Conservation (phyloP, 805 yeast species). For the Candida quercuum region DNA sequence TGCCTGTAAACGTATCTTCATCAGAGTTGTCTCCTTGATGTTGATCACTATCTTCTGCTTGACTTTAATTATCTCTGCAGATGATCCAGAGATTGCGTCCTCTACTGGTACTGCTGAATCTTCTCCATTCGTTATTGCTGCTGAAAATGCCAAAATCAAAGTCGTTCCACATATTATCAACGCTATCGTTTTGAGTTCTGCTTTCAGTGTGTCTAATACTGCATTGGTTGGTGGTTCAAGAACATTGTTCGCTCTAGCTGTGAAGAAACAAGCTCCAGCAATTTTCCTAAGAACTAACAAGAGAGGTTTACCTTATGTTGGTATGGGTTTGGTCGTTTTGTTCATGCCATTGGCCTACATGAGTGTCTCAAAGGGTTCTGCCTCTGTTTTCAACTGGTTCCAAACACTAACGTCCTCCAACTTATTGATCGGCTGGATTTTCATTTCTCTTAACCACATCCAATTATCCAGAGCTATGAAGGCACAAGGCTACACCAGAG, state of each 20-base stretch:
- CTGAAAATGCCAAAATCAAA: conserved; percentile 40
- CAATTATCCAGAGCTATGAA: conserved; percentile 28
- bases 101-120: conserved; percentile 26
- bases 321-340: conserved; percentile 19
- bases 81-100: conserved; percentile 24
- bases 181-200: conserved; percentile 34
- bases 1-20: conserved; percentile 28
- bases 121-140: conserved; percentile 36
- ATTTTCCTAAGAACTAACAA: conserved; percentile 27
- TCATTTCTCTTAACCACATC: conserved; percentile 26
- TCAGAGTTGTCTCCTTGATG: conserved; percentile 26
- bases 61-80: conserved; percentile 28
- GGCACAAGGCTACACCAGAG: conserved; percentile 32
- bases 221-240: conserved; percentile 26
- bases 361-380: conserved; percentile 20
- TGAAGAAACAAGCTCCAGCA: conserved; percentile 32
- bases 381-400: conserved; percentile 31
- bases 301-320: conserved; percentile 30
- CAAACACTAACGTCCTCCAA: conserved; percentile 27
- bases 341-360: conserved; percentile 32
- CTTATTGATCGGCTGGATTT: conserved; percentile 26
- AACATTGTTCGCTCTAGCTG: conserved; percentile 30
- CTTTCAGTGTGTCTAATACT: conserved; percentile 33
- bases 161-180: conserved; percentile 33
- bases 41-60: conserved; percentile 26